A percentile compares a stretch with the other conserved stretches of the same genome.
Evolutionary conservation across 2,329 filamentous ascomycete species (phyloP).

Genomic region (Ascochyta clinopodiicola): DNA sequence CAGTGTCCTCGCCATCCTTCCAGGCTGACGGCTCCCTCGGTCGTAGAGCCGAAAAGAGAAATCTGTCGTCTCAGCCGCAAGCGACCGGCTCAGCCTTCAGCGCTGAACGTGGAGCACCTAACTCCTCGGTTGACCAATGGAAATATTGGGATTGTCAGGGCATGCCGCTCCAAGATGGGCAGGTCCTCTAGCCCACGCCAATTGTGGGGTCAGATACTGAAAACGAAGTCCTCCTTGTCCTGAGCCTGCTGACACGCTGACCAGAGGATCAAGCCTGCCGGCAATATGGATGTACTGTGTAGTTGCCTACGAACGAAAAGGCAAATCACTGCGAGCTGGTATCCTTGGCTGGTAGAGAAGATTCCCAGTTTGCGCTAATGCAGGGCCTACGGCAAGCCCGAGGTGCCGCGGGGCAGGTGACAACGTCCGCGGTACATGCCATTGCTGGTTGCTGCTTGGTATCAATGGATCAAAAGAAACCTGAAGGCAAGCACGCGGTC

Average conservation of each 20-base stretch:
- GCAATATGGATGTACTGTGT: background rate
- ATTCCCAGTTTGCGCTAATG: conserved; percentile 8
- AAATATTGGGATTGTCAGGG: conserved; percentile 6
- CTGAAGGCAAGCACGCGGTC: background rate
- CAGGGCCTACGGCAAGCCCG: conserved; percentile 13
- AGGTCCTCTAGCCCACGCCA: conserved; percentile 11
- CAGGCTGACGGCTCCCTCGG: conserved; percentile 17
- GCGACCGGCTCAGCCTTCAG: conserved; percentile 17
- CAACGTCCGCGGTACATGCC: conserved; percentile 1
- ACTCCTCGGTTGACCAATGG: conserved; percentile 8
- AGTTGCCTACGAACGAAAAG: background rate
- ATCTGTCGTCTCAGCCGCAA: conserved; percentile 18
- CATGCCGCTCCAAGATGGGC: conserved; percentile 6
- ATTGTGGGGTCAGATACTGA: conserved; percentile 12
- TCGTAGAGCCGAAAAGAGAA: conserved; percentile 18
- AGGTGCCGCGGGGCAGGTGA: conserved; percentile 3
- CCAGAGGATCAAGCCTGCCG: background rate
- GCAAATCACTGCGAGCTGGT: background rate
- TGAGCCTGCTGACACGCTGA: background rate
- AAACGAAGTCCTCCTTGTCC: background rate
- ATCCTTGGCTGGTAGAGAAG: conserved; percentile 4
- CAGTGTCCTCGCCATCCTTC: conserved; percentile 11
- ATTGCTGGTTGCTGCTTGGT: background rate
- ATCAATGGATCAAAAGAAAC: background rate
- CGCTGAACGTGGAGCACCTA: conserved; percentile 15